A percentile compares a stretch with the other conserved stretches of the same genome.
Conservation (phyloP, 106 monocot species). For the Dendrobium huoshanense region DNA sequence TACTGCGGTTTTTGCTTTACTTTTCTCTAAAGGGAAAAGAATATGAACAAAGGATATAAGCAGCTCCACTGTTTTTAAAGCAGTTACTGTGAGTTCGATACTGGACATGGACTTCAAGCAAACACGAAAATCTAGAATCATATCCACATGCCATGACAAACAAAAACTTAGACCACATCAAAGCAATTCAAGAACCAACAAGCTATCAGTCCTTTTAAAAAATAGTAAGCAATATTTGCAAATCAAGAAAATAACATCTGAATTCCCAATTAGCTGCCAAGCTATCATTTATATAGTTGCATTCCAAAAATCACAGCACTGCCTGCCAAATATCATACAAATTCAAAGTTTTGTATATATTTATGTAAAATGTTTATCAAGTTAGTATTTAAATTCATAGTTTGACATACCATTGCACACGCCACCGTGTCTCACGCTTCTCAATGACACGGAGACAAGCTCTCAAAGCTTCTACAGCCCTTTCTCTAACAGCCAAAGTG, state of each 20-base stretch:
- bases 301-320: neutral
- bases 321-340: neutral
- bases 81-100: neutral
- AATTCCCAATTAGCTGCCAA: neutral
- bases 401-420: constrained; percentile 64
- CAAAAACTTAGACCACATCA: neutral
- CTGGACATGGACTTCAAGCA: neutral
- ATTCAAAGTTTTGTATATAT: neutral
- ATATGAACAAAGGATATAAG: neutral
- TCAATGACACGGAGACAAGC: constrained; percentile 81
- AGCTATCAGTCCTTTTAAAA: neutral
- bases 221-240: neutral
- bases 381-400: neutral
- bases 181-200: neutral
- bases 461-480: constrained; percentile 70
- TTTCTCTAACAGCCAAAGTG: constrained; percentile 51
- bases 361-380: neutral
- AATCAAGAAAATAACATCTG: neutral
- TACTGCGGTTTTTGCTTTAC: neutral
- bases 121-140: neutral
- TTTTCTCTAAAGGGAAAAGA: neutral
- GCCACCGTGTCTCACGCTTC: constrained; percentile 78
- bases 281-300: neutral
- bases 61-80: neutral
- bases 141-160: neutral